Base-by-base conservation (phyloP, 2,329 filamentous ascomycete genomes). In the Fulvia fulva region DNA sequence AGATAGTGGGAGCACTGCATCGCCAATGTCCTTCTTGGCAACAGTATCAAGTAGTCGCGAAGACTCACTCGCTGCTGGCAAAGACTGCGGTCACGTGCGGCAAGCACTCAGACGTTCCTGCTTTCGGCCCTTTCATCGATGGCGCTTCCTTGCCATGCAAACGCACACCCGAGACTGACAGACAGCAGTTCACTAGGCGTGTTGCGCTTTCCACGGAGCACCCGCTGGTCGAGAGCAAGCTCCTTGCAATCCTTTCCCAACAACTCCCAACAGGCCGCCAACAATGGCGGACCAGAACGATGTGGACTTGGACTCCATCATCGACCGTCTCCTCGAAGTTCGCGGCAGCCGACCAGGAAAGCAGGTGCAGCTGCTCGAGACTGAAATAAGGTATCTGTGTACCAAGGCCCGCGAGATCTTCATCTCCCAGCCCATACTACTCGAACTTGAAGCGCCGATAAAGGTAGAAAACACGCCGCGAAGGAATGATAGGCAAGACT, bases 381-480 rank as follows among this genome's bases (percentile, higher is more conserved):
- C 90, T 62, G 94, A 97, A 81, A 99, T 99, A 70, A 89, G 93
- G 74, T 96, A 87, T 78, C 86, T 99, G 66, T 99, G 94, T 85
- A 97, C 93, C 75, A 97, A 97, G 82, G 92, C 93, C 64, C 89
- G 94, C 67, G 94, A 99, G 82, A 97, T 99, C 72, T 97, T 99
- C 83, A 97, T 99, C 78, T 97, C 92, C 63, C 94, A 99, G 81
- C 94, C 94, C 67, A 97, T 97, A 73, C 82, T 99, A 68, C 86
- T 99, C 67, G 94, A 99, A 81, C 85, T 99, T 52, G 94, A 97
- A 79, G 94, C 94, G 73, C 94, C 94, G 63, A 97, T 99, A 80
- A 99, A 99, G 91, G 93, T 96, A 83, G 70, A 82, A 22, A 19
- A 25, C 6, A 43, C 11, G n/a, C 45, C 30, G 49, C 16, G 28